Conservation (phyloP, 2,329 filamentous ascomycete species). For the Diplodia mutila region DNA sequence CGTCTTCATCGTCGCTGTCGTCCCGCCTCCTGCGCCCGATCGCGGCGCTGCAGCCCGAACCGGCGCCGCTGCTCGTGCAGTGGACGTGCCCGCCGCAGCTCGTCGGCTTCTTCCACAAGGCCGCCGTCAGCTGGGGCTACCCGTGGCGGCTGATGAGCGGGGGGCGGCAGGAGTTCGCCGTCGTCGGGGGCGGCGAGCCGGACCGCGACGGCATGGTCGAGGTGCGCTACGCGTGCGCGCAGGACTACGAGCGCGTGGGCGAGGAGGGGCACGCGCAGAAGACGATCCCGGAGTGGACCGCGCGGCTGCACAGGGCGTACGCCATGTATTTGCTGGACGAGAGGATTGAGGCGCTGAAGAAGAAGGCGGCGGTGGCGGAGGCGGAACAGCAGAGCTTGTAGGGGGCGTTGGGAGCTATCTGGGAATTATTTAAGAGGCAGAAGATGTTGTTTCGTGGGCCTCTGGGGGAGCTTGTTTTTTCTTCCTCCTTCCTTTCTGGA, state of each 20-base stretch:
- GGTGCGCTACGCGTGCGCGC: conserved; percentile 11
- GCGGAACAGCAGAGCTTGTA: no score
- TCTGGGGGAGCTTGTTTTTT: no score
- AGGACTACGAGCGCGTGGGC: conserved; percentile 19
- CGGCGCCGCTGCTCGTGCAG: conserved; percentile 5
- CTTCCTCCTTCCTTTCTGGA: no score
- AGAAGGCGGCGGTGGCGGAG: neutral
- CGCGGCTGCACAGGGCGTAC: conserved; percentile 9
- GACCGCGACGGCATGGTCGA: conserved; percentile 12
- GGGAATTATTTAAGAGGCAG: no score
- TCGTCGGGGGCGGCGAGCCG: neutral
- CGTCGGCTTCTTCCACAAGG: neutral
- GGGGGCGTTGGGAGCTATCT: no score
- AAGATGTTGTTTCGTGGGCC: no score
- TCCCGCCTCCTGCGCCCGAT: conserved; percentile 3
- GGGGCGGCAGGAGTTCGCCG: conserved; percentile 15
- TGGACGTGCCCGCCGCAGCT: neutral
- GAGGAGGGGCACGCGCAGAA: conserved; percentile 18
- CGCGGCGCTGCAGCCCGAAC: neutral
- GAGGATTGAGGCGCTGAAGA: conserved; percentile 8
- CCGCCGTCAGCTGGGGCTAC: conserved; percentile 11
- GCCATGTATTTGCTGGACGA: conserved; percentile 24
- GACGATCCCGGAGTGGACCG: conserved; percentile 14
- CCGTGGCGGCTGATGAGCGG: conserved; percentile 25
- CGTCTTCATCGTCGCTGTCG: neutral